These are phyloP conservation scores for Pisolithus albus DNA, from an alignment of 768 basidiomycete species.

Conservation along the genomic window DNA sequence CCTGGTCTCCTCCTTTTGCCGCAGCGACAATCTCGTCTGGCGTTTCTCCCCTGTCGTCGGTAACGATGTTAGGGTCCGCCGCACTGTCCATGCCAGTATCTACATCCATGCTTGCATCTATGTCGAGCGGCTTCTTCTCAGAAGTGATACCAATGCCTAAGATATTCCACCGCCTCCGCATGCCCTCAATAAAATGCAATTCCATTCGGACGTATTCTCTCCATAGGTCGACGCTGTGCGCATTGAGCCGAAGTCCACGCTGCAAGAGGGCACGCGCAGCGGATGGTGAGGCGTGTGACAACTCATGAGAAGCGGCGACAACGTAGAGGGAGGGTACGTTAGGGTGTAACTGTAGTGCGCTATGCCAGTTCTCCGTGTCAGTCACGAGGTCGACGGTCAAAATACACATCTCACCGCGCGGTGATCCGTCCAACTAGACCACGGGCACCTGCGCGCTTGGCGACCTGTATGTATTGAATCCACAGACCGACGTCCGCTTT, in stretches of 20 bases:
- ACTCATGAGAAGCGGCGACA: slow-evolving; percentile 76
- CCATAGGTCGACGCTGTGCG: slow-evolving; percentile 74
- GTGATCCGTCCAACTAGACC: slow-evolving; percentile 76
- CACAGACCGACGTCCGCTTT: slow-evolving; percentile 82
- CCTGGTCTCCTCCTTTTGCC: slow-evolving; percentile 38
- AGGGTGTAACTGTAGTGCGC: slow-evolving; percentile 85
- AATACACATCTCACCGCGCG: slow-evolving; percentile 55
- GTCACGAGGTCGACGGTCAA: not conserved
- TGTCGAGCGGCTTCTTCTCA: slow-evolving; percentile 10
- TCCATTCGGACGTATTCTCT: slow-evolving; percentile 89
- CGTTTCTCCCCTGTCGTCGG: slow-evolving; percentile 18
- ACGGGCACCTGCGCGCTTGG: slow-evolving; percentile 71
- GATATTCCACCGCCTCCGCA: slow-evolving; percentile 72
- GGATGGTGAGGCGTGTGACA: slow-evolving; percentile 65
- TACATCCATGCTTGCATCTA: slow-evolving; percentile 17
- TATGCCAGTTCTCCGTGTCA: slow-evolving; percentile 24
- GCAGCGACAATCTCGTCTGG: slow-evolving; percentile 24
- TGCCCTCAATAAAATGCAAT: slow-evolving; percentile 72
- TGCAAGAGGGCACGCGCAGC: slow-evolving; percentile 79
- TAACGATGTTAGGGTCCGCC: slow-evolving; percentile 10
- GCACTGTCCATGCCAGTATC: slow-evolving; percentile 17
- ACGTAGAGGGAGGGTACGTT: slow-evolving; percentile 73
- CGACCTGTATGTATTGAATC: slow-evolving; percentile 83
- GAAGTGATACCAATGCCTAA: slow-evolving; percentile 49
- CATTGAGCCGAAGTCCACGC: slow-evolving; percentile 75